phyloP scores from a whole-genome alignment of 148 eudicot species.

The Hydrangea macrophylla region DNA sequence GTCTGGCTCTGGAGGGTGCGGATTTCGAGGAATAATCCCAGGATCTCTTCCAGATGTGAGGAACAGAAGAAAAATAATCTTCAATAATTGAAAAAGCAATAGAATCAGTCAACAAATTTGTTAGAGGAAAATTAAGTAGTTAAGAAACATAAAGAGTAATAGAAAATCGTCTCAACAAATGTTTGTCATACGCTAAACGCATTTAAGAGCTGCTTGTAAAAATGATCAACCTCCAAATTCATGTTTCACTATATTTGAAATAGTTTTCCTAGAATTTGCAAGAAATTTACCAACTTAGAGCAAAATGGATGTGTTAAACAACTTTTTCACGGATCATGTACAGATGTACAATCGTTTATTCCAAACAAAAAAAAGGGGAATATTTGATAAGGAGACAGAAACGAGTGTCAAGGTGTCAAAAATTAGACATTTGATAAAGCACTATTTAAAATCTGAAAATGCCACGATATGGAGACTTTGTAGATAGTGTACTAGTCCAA shows the following conservation, averaged over 20 bases:
- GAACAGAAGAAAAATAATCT: slow-evolving; percentile 27
- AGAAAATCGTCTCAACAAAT: not conserved
- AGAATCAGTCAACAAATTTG: not conserved
- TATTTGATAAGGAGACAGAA: not conserved
- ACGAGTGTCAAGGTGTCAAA: not conserved
- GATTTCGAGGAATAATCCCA: slow-evolving; percentile 37
- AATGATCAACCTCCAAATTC: not conserved
- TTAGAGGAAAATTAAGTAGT: not conserved
- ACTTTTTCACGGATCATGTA: not conserved
- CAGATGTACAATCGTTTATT: too few species aligned
- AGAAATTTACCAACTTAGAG: too few species aligned
- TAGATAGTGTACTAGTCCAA: too few species aligned
- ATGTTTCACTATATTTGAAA: not conserved
- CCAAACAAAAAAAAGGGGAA: not conserved
- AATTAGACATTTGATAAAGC: too few species aligned
- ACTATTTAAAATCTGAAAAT: too few species aligned
- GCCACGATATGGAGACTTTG: too few species aligned
- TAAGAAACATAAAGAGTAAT: not conserved
- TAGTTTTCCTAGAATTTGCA: not conserved
- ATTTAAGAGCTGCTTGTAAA: not conserved
- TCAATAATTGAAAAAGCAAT: not conserved
- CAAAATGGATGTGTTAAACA: not conserved
- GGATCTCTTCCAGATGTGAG: slow-evolving; percentile 36
- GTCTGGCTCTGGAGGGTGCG: slow-evolving; percentile 37
- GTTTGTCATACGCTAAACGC: not conserved